Evolutionary conservation across 306 rosid genomes (phyloP).

Genomic region (Phaseolus lunatus): DNA sequence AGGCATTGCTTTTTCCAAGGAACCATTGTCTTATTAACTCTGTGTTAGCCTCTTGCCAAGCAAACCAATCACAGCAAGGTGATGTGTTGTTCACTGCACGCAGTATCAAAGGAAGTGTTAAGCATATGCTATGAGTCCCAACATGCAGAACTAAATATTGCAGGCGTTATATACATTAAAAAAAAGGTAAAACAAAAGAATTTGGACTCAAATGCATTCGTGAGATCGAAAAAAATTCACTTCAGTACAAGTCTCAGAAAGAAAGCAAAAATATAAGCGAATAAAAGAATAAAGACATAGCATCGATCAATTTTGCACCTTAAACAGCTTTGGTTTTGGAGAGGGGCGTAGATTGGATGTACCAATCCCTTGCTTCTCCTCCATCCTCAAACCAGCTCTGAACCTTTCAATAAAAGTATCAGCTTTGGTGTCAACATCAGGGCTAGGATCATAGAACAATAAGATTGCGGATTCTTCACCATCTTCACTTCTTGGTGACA

Average conservation of each 20-base stretch:
- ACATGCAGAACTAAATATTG: too few relatives aligned
- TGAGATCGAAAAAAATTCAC: too few relatives aligned
- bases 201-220: too few relatives aligned
- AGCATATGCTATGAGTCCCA: neutral
- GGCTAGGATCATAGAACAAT: conserved; percentile 64
- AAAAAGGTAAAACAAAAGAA: too few relatives aligned
- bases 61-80: neutral
- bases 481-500: conserved; percentile 43
- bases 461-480: conserved; percentile 47
- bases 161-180: too few relatives aligned
- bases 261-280: conserved; percentile 21
- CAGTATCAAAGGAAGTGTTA: neutral
- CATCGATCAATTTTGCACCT: neutral
- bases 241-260: conserved; percentile 4
- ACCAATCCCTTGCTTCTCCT: conserved; percentile 61
- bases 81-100: neutral
- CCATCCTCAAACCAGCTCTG: conserved; percentile 75
- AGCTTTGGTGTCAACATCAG: conserved; percentile 86
- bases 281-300: neutral
- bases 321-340: conserved; percentile 1
- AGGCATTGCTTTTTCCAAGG: too few relatives aligned
- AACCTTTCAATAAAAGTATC: conserved; percentile 73
- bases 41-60: neutral
- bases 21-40: neutral
- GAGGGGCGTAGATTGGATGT: conserved; percentile 59